These are phyloP conservation scores for Jatropha podagrica DNA, from an alignment of 441 rosid genomes.

Conservation along the genomic window DNA sequence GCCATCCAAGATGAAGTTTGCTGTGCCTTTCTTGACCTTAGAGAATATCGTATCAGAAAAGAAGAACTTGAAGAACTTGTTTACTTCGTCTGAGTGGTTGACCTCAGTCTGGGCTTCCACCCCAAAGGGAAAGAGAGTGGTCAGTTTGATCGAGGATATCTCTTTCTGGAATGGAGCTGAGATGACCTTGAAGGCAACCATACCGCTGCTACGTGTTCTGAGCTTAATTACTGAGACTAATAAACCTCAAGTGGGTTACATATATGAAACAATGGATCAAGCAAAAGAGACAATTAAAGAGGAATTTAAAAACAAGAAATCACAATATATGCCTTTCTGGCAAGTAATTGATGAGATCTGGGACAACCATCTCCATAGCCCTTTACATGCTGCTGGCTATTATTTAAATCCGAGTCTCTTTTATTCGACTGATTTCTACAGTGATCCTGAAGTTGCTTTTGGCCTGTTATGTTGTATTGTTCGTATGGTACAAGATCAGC, in stretches of 20 bases:
- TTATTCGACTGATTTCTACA: slow-evolving; percentile 46
- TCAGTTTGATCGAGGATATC: slow-evolving; percentile 32
- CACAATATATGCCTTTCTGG: slow-evolving; percentile 47
- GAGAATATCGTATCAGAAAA: slow-evolving; percentile 41
- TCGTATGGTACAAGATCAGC: slow-evolving; percentile 30
- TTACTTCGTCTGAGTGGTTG: slow-evolving; percentile 40
- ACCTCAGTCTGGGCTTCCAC: slow-evolving; percentile 29
- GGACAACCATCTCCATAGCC: slow-evolving; percentile 49
- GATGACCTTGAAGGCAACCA: slow-evolving; percentile 37
- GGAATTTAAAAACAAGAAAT: slow-evolving; percentile 27
- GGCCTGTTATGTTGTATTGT: slow-evolving; percentile 46
- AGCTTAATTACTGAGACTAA: slow-evolving; percentile 31
- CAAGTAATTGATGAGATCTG: slow-evolving; percentile 56
- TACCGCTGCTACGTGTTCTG: slow-evolving; percentile 42
- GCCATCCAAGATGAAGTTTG: slow-evolving; percentile 39
- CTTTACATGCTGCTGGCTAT: slow-evolving; percentile 65
- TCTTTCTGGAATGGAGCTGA: slow-evolving; percentile 49
- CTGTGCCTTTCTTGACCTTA: slow-evolving; percentile 40
- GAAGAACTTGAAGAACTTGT: slow-evolving; percentile 37
- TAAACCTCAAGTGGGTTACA: slow-evolving; percentile 42
- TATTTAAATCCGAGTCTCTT: slow-evolving; percentile 51
- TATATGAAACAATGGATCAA: slow-evolving; percentile 59
- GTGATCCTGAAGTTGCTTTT: slow-evolving; percentile 48
- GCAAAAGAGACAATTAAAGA: slow-evolving; percentile 46
- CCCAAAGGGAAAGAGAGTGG: slow-evolving; percentile 33